A percentile compares a stretch with the other conserved stretches of the same genome.
phyloP scores from a whole-genome alignment of 495 filamentous ascomycete genomes.

The Niebla homalea region DNA sequence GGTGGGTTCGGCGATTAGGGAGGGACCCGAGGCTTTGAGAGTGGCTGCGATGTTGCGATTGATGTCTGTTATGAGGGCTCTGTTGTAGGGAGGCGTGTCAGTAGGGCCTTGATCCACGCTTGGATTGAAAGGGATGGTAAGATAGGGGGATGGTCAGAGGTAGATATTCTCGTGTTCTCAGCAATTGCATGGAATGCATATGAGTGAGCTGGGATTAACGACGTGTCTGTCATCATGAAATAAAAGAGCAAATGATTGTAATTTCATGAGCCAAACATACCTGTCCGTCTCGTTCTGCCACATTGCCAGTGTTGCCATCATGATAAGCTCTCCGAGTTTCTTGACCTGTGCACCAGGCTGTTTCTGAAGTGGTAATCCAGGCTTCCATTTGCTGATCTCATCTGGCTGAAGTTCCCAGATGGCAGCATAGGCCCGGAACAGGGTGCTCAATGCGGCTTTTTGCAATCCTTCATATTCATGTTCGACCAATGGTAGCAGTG shows the following conservation, averaged over 20 bases:
- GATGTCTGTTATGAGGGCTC: constrained; percentile 82
- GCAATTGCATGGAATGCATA: constrained; percentile 73
- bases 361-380: constrained; percentile 72
- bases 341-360: constrained; percentile 60
- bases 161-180: constrained; percentile 66
- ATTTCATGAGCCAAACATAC: constrained; percentile 41
- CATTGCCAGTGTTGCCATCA: constrained; percentile 67
- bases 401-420: constrained; percentile 81
- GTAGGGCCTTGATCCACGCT: constrained; percentile 13
- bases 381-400: constrained; percentile 69
- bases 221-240: constrained; percentile 66
- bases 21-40: constrained; percentile 80
- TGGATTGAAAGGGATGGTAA: not conserved
- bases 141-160: constrained; percentile 31
- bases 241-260: constrained; percentile 9
- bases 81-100: constrained; percentile 34
- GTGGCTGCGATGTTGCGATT: constrained; percentile 90
- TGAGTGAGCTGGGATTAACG: constrained; percentile 99
- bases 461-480: constrained; percentile 89
- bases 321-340: constrained; percentile 79
- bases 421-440: constrained; percentile 87
- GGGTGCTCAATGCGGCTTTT: constrained; percentile 74
- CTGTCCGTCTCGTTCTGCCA: constrained; percentile 87
- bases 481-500: constrained; percentile 63
- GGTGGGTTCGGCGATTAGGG: constrained; percentile 57